phyloP scores from a whole-genome alignment of 371 early-diverging fungal species.

The Syncephalis plumigaleata region DNA sequence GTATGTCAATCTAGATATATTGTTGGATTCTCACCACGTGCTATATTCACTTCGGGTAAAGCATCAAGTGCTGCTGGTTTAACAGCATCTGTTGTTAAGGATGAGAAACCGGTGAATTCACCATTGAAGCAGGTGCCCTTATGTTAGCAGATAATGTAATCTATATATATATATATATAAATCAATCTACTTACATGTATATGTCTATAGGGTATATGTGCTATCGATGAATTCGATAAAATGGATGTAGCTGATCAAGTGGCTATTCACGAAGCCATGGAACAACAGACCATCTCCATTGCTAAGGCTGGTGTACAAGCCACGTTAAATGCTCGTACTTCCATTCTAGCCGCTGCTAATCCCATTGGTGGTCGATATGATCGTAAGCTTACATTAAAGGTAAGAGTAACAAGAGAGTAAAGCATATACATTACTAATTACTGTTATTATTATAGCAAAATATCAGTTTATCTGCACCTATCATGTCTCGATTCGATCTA shows the following conservation, averaged over 20 bases:
- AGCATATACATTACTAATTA: constrained; percentile 1
- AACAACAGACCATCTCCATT: constrained; percentile 99
- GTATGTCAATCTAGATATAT: constrained; percentile 28
- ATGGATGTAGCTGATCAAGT: constrained; percentile 98
- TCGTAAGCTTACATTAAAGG: constrained; percentile 71
- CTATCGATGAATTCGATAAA: constrained; percentile 99
- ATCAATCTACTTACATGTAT: background rate
- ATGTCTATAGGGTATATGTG: constrained; percentile 78
- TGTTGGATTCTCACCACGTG: constrained; percentile 72
- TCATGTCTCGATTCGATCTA: constrained; percentile 99
- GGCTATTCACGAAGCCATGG: constrained; percentile 99
- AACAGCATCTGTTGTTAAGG: constrained; percentile 96
- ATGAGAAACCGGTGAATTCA: constrained; percentile 98
- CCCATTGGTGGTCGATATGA: constrained; percentile 97
- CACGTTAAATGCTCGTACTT: constrained; percentile 96
- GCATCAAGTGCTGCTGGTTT: constrained; percentile 98
- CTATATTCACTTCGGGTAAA: constrained; percentile 97
- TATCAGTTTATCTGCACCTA: constrained; percentile 93
- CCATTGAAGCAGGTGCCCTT: constrained; percentile 98
- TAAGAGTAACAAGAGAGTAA: constrained; percentile 17
- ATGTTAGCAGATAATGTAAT: constrained; percentile 98
- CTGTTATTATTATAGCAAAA: constrained; percentile 53
- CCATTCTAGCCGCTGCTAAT: constrained; percentile 98
- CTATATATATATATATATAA: constrained; percentile 5
- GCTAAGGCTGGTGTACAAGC: constrained; percentile 99